Evolutionary conservation across 139 green algal genomes (phyloP), one percentile per base, ranked within the genome.

Genomic region (Desmodesmus armatus): DNA sequence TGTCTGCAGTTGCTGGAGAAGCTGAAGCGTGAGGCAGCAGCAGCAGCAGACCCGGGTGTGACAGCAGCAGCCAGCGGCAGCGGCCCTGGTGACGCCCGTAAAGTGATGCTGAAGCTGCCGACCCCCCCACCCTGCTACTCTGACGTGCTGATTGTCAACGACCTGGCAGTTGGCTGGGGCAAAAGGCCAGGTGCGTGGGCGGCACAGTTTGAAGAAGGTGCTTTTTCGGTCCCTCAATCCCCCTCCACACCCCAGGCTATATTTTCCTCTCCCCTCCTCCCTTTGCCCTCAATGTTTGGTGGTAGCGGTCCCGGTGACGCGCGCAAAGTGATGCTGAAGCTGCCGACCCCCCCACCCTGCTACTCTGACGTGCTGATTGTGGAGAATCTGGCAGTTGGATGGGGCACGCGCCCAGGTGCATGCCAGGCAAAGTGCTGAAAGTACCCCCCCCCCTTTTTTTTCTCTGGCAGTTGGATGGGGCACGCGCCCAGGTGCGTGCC

Each of bases 1-100:
- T n/a, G 13, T 37, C 81, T 88, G 17, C 94, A 95, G 90, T 69
- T 91, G 66, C 69, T 94, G 27, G 90, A 93, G 53, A 94, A 94
- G 89, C 90, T 96, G 27, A 91, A 91, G 31, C 74, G 79, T 3
- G 60, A 91, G 72, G 77, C 78, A 67, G 87, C 86, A 55, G 85
- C 89, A 71, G 40, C 88, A 11, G 84, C 88, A 9, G 86, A 87
- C 7, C 60, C 60, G 60, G n/a, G n/a, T n/a, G n/a, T 69, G 3
- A 23, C 60, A 40, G 80, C 89, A n/a, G 63, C 91, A 23, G 85
- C 87, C n/a, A n/a, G n/a, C 19, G 79, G 71, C 3, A 74, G 49
- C 3, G 91, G 89, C 1, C 83, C 87, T 2, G 91, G 91, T 2
- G 91, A 92, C 55, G 76, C 75, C 0, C 84, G 71, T 39, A 91